Evolutionary conservation across 108 stramenopile genomes (phyloP), one percentile per base, ranked within the genome.

Genomic region (Seminavis robusta): DNA sequence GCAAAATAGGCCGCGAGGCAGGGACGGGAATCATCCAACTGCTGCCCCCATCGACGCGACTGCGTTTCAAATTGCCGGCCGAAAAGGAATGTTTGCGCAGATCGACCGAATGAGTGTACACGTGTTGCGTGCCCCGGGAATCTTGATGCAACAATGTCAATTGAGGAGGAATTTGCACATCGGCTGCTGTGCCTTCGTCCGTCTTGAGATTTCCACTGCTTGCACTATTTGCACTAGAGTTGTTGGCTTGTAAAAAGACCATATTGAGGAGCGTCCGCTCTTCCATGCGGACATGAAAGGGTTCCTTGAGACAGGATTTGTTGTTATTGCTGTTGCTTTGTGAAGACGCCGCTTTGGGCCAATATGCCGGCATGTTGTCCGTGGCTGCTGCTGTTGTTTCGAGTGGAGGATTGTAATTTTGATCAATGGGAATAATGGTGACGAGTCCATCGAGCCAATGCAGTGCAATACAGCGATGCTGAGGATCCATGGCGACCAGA

Each of bases 61-160:
- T n/a, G 6, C 21, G n/a, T 25, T 49, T n/a, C 48, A 25, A 49
- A 49, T 49, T 49, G 6, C 24, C 4, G 28, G n/a, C n/a, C 3
- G 52, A 21, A 16, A 24, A 9, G 9, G 24, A 30, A 8, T 67
- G 63, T 68, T 53, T 68, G 31, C 16, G 37, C 43, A 77, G 50
- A 45, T 84, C 80, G 8, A 84, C 57, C 9, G 76, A 74, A 53
- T 86, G 80, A 2, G 84, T 60, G 17, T 70, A 55, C 15, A 92
- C 67, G 62, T 89, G 91, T 56, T 89, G 87, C 31, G 48, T 56
- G 0, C 85, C 82, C 23, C 74, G 55, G 3, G 76, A 71, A 70
- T 92, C 90, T 59, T 87, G 87, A 48, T 89, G 79, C 60, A 92
- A 49, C 27, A 92, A n/a, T 28, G 62, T 60, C 33, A 92, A 33